These are phyloP conservation scores for Linaria vulgaris DNA, from an alignment of 257 asterid species.

Conservation along the genomic window DNA sequence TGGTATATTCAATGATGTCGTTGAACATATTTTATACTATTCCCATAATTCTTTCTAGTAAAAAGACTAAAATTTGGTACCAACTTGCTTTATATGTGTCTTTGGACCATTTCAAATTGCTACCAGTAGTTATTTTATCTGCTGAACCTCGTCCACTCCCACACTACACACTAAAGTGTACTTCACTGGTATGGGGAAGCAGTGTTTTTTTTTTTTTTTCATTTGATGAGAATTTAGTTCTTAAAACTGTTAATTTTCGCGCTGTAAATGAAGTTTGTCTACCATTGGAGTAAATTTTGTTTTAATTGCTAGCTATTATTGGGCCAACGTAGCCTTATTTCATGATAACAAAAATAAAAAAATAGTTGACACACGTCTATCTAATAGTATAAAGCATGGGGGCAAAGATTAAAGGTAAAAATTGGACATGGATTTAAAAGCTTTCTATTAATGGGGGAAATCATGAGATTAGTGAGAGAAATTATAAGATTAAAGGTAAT, in stretches of 20 bases:
- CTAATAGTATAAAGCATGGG: not conserved
- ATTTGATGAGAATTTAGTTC: too few relatives aligned
- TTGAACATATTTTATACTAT: not conserved
- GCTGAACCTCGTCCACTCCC: not conserved
- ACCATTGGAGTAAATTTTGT: too few relatives aligned
- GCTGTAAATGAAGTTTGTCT: too few relatives aligned
- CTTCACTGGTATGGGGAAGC: too few relatives aligned
- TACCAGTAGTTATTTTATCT: not conserved
- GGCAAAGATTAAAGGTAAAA: slow-evolving; percentile 12
- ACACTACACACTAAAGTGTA: not conserved
- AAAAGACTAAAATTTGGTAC: slow-evolving; percentile 11
- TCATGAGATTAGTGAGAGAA: slow-evolving; percentile 28
- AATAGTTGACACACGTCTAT: too few relatives aligned
- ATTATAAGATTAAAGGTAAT: slow-evolving; percentile 38
- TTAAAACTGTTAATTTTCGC: too few relatives aligned
- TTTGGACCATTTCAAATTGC: slow-evolving; percentile 7
- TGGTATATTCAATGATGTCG: slow-evolving; percentile 30
- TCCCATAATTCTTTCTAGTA: not conserved
- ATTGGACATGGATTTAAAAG: not conserved
- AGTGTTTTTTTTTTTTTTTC: too few relatives aligned
- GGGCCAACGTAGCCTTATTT: too few relatives aligned
- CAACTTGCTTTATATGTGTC: not conserved
- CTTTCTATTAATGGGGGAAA: slow-evolving; percentile 21
- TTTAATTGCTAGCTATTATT: too few relatives aligned
- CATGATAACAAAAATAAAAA: too few relatives aligned